Evolutionary conservation across 2,329 filamentous ascomycete genomes (phyloP).

Genomic region (Pyrenochaeta sp.): DNA sequence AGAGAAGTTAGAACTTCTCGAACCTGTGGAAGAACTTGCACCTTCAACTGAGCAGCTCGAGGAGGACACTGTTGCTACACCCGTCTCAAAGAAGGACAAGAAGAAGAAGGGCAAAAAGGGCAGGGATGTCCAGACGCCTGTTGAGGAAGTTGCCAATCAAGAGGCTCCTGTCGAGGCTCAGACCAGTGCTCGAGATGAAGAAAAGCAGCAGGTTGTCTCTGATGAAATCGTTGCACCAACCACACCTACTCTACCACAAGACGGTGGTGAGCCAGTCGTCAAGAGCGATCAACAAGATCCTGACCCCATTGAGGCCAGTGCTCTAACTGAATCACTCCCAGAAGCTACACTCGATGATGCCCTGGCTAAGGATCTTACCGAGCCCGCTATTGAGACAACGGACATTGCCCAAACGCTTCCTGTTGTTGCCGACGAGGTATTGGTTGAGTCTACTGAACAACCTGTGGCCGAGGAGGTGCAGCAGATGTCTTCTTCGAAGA

Average conservation of each 20-base stretch:
- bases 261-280: too few relatives aligned
- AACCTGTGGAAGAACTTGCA: not conserved
- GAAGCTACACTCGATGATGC: not conserved
- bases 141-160: slow-evolving; percentile 7
- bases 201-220: slow-evolving; percentile 2
- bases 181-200: not conserved
- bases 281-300: not conserved
- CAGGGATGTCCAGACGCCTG: slow-evolving; percentile 13
- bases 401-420: not conserved
- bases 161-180: not conserved
- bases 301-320: not conserved
- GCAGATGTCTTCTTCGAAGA: slow-evolving; percentile 17
- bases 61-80: slow-evolving; percentile 12
- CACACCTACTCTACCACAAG: not conserved
- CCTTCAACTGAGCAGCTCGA: not conserved
- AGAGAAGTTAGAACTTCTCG: too few relatives aligned
- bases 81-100: slow-evolving; percentile 22
- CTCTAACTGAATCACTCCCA: too few relatives aligned
- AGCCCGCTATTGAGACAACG: not conserved
- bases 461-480: not conserved
- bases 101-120: slow-evolving; percentile 34
- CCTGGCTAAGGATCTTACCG: not conserved
- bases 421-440: slow-evolving; percentile 1
- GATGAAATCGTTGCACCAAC: not conserved
- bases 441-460: not conserved